Conservation (phyloP, 2,329 filamentous ascomycete species). For the Monosporascus sp. region DNA sequence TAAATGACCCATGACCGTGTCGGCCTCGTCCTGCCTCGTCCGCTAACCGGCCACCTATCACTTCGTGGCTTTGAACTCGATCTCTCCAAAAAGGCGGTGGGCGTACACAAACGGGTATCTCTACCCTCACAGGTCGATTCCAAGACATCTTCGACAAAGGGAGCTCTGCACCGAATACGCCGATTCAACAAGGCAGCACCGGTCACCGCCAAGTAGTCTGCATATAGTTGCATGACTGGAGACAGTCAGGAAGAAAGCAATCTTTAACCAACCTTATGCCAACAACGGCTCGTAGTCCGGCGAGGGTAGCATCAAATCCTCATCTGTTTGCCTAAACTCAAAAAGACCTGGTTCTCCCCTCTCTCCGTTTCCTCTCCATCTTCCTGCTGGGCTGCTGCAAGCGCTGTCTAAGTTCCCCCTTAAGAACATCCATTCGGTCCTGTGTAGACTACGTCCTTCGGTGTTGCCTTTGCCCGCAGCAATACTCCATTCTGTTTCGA, state of each 20-base stretch:
- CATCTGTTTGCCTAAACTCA: slow-evolving; percentile 34
- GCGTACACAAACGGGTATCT: slow-evolving; percentile 40
- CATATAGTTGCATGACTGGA: slow-evolving; percentile 34
- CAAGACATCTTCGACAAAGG: slow-evolving; percentile 46
- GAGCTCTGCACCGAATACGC: slow-evolving; percentile 37
- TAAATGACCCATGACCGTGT: slow-evolving; percentile 12
- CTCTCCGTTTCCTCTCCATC: slow-evolving; percentile 14
- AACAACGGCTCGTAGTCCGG: slow-evolving; percentile 26
- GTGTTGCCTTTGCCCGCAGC: slow-evolving; percentile 22
- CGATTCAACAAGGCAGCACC: slow-evolving; percentile 26
- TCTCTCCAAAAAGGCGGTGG: slow-evolving; percentile 44
- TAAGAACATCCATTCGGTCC: slow-evolving; percentile 18
- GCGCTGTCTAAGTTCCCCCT: slow-evolving; percentile 29
- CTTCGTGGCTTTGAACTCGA: slow-evolving; percentile 35
- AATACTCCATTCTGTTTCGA: slow-evolving; percentile 33
- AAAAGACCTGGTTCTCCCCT: slow-evolving; percentile 29
- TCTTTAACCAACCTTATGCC: slow-evolving; percentile 32
- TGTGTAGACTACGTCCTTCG: slow-evolving; percentile 17
- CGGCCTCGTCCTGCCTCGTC: slow-evolving; percentile 13
- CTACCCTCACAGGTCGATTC: slow-evolving; percentile 40
- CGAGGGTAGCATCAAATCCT: slow-evolving; percentile 28
- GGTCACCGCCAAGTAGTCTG: slow-evolving; percentile 31
- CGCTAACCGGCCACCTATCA: slow-evolving; percentile 32
- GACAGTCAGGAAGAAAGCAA: slow-evolving; percentile 33
- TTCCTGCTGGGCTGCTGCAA: slow-evolving; percentile 21